Evolutionary conservation across 1,284 basidiomycete genomes (phyloP).

Genomic region (Porodaedalea pini): DNA sequence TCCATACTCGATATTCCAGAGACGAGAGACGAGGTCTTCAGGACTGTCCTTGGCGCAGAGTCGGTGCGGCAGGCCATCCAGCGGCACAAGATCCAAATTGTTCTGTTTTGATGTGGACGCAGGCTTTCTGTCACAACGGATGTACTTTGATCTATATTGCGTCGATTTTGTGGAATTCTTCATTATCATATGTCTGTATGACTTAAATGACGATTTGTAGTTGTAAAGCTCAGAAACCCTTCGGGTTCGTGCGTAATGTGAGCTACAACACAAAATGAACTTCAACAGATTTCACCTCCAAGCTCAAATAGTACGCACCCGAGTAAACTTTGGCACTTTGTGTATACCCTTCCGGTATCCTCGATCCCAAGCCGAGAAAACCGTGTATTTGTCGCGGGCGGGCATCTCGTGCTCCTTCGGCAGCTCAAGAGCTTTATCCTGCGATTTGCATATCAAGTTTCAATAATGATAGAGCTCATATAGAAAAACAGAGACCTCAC

Average conservation of each 20-base stretch:
- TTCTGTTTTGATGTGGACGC: constrained; percentile 53
- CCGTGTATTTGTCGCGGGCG: constrained; percentile 92
- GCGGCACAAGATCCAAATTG: constrained; percentile 70
- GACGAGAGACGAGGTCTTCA: constrained; percentile 77
- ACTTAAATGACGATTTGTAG: constrained; percentile 12
- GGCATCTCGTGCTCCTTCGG: constrained; percentile 89
- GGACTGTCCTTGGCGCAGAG: constrained; percentile 60
- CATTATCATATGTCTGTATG: constrained; percentile 8
- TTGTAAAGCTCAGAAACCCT: constrained; percentile 64
- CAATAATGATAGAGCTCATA: not conserved
- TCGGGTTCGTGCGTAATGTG: constrained; percentile 81
- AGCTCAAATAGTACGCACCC: constrained; percentile 68
- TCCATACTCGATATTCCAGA: constrained; percentile 77
- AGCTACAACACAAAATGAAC: too few relatives aligned
- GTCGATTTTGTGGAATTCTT: too few relatives aligned
- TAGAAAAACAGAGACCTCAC: constrained; percentile 43
- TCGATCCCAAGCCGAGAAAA: constrained; percentile 67
- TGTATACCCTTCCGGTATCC: constrained; percentile 94
- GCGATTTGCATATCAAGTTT: constrained; percentile 7
- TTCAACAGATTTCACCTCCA: too few relatives aligned
- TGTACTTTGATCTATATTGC: not conserved
- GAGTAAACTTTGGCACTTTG: constrained; percentile 93
- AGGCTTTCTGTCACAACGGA: not conserved
- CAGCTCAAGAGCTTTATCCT: constrained; percentile 69
- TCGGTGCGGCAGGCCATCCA: constrained; percentile 58